Evolutionary conservation across 2,329 filamentous ascomycete genomes (phyloP), one percentile per base, ranked within the genome.

Genomic region (Myriangium duriaei): DNA sequence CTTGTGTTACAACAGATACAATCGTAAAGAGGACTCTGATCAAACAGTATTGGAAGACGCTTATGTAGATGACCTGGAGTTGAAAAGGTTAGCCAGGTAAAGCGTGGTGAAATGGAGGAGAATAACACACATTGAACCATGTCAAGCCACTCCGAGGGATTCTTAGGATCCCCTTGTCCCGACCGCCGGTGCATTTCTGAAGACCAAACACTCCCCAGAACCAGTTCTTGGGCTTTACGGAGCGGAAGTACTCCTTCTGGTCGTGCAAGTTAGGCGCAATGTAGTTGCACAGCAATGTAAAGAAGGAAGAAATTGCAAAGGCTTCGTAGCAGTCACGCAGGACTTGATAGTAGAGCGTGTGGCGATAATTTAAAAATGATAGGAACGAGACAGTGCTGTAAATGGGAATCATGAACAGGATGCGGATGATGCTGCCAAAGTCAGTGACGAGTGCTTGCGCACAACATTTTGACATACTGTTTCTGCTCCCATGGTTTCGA

Each of bases 291-390:
- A 92, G 63, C 32, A 92, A 66, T 6, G 80, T 76, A 60, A 92
- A 92, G 66, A 92, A 93, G 46, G 81, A 82, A 18, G 81, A 79
- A 46, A 92, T 87, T 41, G 83, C 82, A 51, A 92, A 88, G 9
- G 85, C 83, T 62, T 92, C 85, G 58, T 92, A 92, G 60, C 82
- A 88, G 56, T 91, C 81, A 50, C 81, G 76, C 30, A 88, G 64
- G 37, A 91, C 77, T 52, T 83, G 71, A 56, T 80, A 91, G 62
- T 92, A 92, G 40, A 91, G 73, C 34, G 79, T 75, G 51, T 86
- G 72, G 55, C 70, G 73, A 64, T 91, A 88, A 62, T 72, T 86
- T 47, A 71, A 67, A 49, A 84, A 74, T 42, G 76, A 77, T 26
- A 88, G 68, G 53, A 82, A 82, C 21, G 81, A 77, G 13, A 85